Percentiles rank a stretch among this genome's conserved stretches.
These are phyloP conservation scores for Ophiostoma ulmi DNA, from an alignment of 2,329 filamentous ascomycete genomes.

Conservation along the genomic window DNA sequence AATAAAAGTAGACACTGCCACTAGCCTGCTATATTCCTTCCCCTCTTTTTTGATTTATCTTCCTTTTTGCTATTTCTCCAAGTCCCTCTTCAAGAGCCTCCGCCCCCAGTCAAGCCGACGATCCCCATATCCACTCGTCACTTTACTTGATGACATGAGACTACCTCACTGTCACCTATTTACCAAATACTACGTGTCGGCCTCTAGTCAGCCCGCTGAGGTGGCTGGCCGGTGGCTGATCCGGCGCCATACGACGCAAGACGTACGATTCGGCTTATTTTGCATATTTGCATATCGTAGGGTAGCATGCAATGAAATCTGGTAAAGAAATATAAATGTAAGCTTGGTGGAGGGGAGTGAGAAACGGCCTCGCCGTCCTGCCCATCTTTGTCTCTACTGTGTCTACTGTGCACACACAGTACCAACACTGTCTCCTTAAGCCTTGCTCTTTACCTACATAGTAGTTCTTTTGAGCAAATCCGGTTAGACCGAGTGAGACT, in stretches of 20 bases:
- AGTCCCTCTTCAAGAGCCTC: background rate
- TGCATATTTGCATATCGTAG: background rate
- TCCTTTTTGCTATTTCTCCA: too few relatives aligned
- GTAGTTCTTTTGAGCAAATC: background rate
- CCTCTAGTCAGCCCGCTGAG: background rate
- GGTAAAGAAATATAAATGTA: background rate
- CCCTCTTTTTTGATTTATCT: too few relatives aligned
- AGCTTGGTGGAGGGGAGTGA: background rate
- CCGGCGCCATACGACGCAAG: background rate
- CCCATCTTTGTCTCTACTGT: background rate
- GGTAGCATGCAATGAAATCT: background rate
- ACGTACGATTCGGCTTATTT: background rate
- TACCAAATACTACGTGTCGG: too few relatives aligned
- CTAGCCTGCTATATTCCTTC: background rate
- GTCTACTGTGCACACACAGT: background rate
- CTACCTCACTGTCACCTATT: too few relatives aligned
- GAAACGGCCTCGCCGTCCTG: background rate
- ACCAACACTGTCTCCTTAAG: background rate
- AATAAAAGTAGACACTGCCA: background rate
- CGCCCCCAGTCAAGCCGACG: background rate
- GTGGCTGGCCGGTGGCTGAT: background rate
- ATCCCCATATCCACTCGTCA: background rate
- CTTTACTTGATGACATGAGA: background rate
- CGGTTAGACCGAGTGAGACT: slow-evolving; percentile 2
- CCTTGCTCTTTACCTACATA: background rate